Evolutionary conservation across 495 filamentous ascomycete genomes (phyloP).

Genomic region (Mytilinidion resinicola): DNA sequence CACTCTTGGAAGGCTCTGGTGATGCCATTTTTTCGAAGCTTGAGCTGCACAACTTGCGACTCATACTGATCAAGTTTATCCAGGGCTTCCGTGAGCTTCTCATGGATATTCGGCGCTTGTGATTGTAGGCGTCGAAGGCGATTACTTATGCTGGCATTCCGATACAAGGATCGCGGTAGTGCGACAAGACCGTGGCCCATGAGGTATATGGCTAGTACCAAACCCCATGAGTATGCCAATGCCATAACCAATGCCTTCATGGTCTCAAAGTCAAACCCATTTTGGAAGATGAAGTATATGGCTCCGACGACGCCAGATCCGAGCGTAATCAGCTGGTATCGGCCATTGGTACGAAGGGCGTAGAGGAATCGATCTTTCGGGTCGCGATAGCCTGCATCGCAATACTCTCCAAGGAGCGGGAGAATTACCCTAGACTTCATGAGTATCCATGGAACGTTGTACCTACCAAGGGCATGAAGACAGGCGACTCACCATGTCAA

Average conservation of each 20-base stretch:
- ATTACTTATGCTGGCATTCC: constrained; percentile 65
- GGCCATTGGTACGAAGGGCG: constrained; percentile 75
- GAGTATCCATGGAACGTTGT: neutral
- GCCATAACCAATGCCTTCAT: constrained; percentile 85
- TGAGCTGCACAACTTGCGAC: constrained; percentile 67
- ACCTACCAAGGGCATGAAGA: constrained; percentile 24
- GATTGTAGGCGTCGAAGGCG: constrained; percentile 67
- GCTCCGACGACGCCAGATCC: constrained; percentile 63
- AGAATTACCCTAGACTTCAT: constrained; percentile 58
- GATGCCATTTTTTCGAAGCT: constrained; percentile 75
- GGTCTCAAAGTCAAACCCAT: constrained; percentile 57
- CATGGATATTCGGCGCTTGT: constrained; percentile 74
- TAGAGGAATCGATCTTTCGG: constrained; percentile 72
- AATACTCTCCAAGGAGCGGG: constrained; percentile 85
- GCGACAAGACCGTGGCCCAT: constrained; percentile 97
- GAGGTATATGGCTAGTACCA: constrained; percentile 84
- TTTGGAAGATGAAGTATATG: constrained; percentile 75
- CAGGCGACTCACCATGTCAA: constrained; percentile 70
- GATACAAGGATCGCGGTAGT: constrained; percentile 73
- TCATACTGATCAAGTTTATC: constrained; percentile 76
- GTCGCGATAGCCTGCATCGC: constrained; percentile 87
- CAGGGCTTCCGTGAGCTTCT: constrained; percentile 80
- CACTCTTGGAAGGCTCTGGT: constrained; percentile 79
- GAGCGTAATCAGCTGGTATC: constrained; percentile 77
- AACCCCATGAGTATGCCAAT: constrained; percentile 86